Conservation (phyloP, 139 green algal species). For the Desmodesmus armatus region DNA sequence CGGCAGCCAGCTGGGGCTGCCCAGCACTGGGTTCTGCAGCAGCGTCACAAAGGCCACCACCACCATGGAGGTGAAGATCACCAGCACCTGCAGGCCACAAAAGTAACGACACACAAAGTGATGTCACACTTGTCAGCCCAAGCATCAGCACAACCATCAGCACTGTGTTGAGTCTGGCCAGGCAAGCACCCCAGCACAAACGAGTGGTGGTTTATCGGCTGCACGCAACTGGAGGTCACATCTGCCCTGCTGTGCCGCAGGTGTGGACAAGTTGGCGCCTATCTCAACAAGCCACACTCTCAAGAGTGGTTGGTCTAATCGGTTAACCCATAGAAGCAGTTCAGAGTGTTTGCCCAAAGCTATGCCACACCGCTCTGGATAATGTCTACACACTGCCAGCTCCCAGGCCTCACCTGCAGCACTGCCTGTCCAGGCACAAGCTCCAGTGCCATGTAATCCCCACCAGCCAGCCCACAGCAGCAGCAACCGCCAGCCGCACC, state of each 20-base stretch:
- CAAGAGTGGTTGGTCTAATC: too few species aligned
- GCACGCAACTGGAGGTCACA: too few species aligned
- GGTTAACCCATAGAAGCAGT: too few species aligned
- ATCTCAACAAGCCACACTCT: too few species aligned
- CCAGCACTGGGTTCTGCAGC: conserved; percentile 68
- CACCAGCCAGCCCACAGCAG: conserved; percentile 58
- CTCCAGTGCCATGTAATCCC: conserved; percentile 92
- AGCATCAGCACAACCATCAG: conserved; percentile 4
- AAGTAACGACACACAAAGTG: background rate
- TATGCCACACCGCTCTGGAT: too few species aligned
- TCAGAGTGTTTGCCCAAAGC: too few species aligned
- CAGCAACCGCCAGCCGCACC: conserved; percentile 42
- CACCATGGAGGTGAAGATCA: conserved; percentile 67
- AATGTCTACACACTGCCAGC: too few species aligned
- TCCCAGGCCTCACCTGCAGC: conserved; percentile 74
- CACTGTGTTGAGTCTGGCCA: too few species aligned
- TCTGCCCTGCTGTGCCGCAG: too few species aligned
- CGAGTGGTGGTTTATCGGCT: too few species aligned
- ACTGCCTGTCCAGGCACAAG: conserved; percentile 80
- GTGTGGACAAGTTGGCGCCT: too few species aligned
- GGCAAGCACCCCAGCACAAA: too few species aligned
- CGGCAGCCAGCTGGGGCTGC: conserved; percentile 61
- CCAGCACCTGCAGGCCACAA: conserved; percentile 53
- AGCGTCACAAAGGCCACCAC: conserved; percentile 80
- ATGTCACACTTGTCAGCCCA: background rate